A percentile compares a stretch with the other conserved stretches of the same genome.
phyloP scores from a whole-genome alignment of 345 rosid genomes.

The Noccaea bulbosa region DNA sequence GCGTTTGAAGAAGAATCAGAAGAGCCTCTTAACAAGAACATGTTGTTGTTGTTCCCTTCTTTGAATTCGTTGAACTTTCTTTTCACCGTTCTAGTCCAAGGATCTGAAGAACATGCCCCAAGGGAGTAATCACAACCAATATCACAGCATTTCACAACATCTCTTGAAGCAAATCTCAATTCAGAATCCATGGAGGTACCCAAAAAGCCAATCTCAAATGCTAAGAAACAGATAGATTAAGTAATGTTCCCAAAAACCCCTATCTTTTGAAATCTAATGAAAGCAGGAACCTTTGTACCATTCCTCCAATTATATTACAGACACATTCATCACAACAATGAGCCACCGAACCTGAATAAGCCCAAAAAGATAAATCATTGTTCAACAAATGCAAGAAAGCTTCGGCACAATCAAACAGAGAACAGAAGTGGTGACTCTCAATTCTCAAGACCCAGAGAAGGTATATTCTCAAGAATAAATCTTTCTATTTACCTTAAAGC shows the following conservation, averaged over 20 bases:
- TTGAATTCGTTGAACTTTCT: slow-evolving; percentile 40
- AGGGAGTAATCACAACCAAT: slow-evolving; percentile 59
- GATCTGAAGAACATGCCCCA: slow-evolving; percentile 36
- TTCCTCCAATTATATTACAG: slow-evolving; percentile 7
- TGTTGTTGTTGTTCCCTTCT: slow-evolving; percentile 46
- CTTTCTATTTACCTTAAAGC: slow-evolving; percentile 16
- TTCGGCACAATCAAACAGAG: neutral
- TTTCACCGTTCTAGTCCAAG: slow-evolving; percentile 41
- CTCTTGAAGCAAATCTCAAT: slow-evolving; percentile 44
- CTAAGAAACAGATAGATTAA: slow-evolving; percentile 13
- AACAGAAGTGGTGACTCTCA: slow-evolving; percentile 4
- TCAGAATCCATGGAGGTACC: slow-evolving; percentile 58
- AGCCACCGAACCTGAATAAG: slow-evolving; percentile 23
- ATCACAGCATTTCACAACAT: slow-evolving; percentile 53
- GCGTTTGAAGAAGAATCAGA: slow-evolving; percentile 56
- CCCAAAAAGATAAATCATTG: neutral
- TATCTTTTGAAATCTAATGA: slow-evolving; percentile 16
- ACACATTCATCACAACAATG: slow-evolving; percentile 19
- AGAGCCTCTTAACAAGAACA: slow-evolving; percentile 50
- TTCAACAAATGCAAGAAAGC: slow-evolving; percentile 20
- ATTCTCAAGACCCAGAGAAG: slow-evolving; percentile 12
- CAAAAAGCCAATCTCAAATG: slow-evolving; percentile 35
- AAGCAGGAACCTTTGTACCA: slow-evolving; percentile 27
- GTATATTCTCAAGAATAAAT: slow-evolving; percentile 7
- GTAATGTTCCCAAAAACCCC: slow-evolving; percentile 27